A percentile compares a stretch with the other conserved stretches of the same genome.
phyloP scores from a whole-genome alignment of 2,329 filamentous ascomycete genomes.

The Colletotrichum sp. region DNA sequence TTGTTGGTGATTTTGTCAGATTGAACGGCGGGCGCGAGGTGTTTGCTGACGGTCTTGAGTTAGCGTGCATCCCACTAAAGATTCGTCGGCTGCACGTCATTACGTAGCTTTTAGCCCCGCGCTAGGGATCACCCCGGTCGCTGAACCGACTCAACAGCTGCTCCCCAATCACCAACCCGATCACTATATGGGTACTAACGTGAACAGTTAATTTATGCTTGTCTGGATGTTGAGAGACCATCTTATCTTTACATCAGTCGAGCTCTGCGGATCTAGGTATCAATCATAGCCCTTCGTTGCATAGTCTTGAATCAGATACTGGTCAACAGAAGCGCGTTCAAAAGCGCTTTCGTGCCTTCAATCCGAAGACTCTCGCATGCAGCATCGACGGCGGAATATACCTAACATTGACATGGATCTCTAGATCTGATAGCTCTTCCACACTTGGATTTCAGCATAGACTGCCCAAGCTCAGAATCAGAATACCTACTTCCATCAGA shows the following conservation, averaged over 20 bases:
- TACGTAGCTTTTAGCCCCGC: not conserved
- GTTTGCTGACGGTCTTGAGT: not conserved
- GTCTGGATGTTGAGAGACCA: not conserved
- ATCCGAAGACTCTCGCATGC: too few relatives aligned
- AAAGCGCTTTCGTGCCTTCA: not conserved
- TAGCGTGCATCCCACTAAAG: not conserved
- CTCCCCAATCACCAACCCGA: too few relatives aligned
- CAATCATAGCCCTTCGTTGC: too few relatives aligned
- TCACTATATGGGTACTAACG: not conserved
- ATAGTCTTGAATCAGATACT: too few relatives aligned
- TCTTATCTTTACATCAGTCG: not conserved
- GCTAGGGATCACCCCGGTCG: not conserved
- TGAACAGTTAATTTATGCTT: not conserved
- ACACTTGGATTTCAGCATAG: rapidly evolving
- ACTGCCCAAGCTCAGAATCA: not conserved
- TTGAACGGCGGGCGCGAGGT: not conserved
- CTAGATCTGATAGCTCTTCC: not conserved
- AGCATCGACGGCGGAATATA: not conserved
- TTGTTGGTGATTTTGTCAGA: not conserved
- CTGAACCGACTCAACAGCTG: not conserved
- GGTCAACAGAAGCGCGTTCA: too few relatives aligned
- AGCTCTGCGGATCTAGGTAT: too few relatives aligned
- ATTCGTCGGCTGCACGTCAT: not conserved
- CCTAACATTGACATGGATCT: not conserved
- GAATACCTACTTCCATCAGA: not conserved